phyloP scores from a whole-genome alignment of 345 rosid genomes.

The Dimocarpus longan region DNA sequence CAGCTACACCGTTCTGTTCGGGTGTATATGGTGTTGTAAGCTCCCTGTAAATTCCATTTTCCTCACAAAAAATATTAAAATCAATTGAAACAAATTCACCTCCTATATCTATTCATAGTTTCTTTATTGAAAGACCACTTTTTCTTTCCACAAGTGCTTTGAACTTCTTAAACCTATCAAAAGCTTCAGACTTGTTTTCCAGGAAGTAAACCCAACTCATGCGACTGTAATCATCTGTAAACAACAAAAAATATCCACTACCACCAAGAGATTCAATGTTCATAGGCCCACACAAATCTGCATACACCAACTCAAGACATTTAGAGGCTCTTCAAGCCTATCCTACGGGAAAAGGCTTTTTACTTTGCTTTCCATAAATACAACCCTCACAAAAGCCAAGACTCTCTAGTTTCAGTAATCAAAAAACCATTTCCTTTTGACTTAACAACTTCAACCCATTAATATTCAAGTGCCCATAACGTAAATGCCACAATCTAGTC shows the following conservation, averaged over 20 bases:
- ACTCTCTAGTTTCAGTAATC: too few species aligned
- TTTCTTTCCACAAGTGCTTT: not conserved
- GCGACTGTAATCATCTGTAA: not conserved
- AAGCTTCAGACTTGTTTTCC: too few species aligned
- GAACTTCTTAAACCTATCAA: not conserved
- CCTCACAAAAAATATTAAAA: not conserved
- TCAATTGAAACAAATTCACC: not conserved
- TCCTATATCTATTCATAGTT: too few species aligned
- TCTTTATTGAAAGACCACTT: not conserved
- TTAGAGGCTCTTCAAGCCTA: too few species aligned
- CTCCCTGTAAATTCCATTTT: not conserved
- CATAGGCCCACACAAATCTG: too few species aligned
- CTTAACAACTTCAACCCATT: slow-evolving; percentile 6
- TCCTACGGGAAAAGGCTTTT: too few species aligned
- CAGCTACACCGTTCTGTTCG: not conserved
- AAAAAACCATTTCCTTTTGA: slow-evolving; percentile 1
- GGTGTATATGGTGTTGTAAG: too few species aligned
- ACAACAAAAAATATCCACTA: not conserved
- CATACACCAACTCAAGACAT: too few species aligned
- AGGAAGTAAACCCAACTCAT: slow-evolving; percentile 1
- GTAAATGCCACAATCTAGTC: slow-evolving; percentile 10
- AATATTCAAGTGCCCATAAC: slow-evolving; percentile 9
- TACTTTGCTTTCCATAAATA: too few species aligned
- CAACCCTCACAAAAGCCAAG: too few species aligned
- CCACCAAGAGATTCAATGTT: not conserved